Evolutionary conservation across 2,329 filamentous ascomycete species (phyloP), one percentile per base, ranked within the genome.

Genomic region (Boeremia exigua): DNA sequence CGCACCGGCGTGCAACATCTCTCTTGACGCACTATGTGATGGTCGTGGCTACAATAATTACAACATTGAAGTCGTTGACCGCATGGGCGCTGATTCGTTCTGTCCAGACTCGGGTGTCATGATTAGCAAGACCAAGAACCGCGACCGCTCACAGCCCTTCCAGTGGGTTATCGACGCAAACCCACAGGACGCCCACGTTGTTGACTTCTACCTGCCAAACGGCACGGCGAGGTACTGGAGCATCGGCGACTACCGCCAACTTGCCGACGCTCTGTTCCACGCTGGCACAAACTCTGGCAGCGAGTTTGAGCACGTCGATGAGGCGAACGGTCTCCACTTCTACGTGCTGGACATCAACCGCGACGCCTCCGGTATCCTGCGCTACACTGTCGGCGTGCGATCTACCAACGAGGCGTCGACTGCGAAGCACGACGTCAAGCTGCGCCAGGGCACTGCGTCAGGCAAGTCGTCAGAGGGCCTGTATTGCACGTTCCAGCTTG

Each of bases 151-250:
- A 2, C 66, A 75, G 58, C 82, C 82, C 0, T 84, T 84, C 74
- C 81, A 84, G 56, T 84, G 82, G 81, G 77, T 77, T 23, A 81
- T 84, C 34, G 82, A 84, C 57, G 82, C 82, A 2, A 82, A 84
- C 65, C 81, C 82, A 0, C 72, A 83, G 56, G 81, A 84, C 52
- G 81, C 84, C 43, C 66, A 73, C 9, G 75, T 83, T 0, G 68
- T 82, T 6, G 81, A 84, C 61, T 84, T 82, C 58, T 71, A 77
- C 62, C 73, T 77, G 0, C 81, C 82, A 1, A 79, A 83, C 47
- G 81, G 82, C 23, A 79, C 78, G 0, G 69, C 75, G 1, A 67
- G 75, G 9, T 80, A 79, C 71, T 75, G 81, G 60, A 81, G 79
- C 3, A 68, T 83, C 29, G 82, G 82, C 15, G 82, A 84, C 63